Evolutionary conservation across 805 yeast species (phyloP).

Genomic region (Alloascoidea hylecoeti): DNA sequence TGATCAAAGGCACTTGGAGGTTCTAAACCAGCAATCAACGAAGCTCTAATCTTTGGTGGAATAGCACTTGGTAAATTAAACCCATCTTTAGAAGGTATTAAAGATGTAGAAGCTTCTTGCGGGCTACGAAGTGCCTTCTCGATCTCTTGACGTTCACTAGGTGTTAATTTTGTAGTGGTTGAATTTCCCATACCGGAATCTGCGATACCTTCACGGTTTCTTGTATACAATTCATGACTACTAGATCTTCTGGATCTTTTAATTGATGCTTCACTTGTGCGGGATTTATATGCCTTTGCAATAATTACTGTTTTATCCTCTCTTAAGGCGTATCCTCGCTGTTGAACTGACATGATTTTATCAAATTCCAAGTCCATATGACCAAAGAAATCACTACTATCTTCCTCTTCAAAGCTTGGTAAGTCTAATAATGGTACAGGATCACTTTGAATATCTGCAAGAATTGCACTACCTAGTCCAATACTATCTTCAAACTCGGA

Average conservation of each 20-base stretch:
- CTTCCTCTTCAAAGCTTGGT: background rate
- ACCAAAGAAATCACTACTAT: background rate
- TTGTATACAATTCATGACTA: background rate
- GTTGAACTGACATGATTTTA: background rate
- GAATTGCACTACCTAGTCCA: background rate
- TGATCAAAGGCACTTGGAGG: background rate
- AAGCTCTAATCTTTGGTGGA: no score
- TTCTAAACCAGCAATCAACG: no score
- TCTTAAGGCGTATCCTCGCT: constrained; percentile 2
- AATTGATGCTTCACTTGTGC: background rate
- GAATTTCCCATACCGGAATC: background rate
- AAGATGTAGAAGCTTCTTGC: background rate
- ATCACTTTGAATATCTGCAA: background rate
- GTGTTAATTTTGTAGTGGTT: background rate
- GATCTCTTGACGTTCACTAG: background rate
- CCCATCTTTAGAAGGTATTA: background rate
- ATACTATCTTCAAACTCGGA: background rate
- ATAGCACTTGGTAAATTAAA: no score
- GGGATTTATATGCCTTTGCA: constrained; percentile 1
- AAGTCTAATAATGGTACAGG: constrained; percentile 1
- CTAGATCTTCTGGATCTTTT: background rate
- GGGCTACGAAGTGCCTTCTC: no score
- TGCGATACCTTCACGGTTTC: background rate
- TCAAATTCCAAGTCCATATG: constrained; percentile 1
- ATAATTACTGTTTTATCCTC: background rate